Evolutionary conservation across 2,329 filamentous ascomycete genomes (phyloP).

Genomic region (Colletotrichum camelliae): DNA sequence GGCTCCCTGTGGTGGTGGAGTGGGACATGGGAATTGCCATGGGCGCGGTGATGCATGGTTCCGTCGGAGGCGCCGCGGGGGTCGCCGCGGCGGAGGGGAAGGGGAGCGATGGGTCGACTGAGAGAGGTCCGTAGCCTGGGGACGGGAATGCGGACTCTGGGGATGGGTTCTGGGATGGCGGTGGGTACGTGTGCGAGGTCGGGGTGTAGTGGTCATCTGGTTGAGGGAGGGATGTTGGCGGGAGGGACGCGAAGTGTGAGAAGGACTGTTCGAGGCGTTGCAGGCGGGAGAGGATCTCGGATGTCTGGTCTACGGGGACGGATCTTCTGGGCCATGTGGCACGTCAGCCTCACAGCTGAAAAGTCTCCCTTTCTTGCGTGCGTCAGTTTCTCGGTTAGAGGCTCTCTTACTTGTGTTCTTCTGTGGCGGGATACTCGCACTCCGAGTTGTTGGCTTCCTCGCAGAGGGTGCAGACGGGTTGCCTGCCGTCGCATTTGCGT

Average conservation of each 20-base stretch:
- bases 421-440: background rate
- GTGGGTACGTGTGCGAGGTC: background rate
- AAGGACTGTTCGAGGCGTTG: background rate
- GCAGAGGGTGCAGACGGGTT: background rate
- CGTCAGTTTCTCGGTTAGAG: fast-evolving
- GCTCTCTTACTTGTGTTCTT: background rate
- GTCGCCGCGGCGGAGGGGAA: background rate
- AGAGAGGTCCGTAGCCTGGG: background rate
- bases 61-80: background rate
- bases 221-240: background rate
- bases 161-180: background rate
- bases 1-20: background rate
- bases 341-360: background rate
- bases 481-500: background rate
- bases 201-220: background rate
- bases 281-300: background rate
- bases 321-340: background rate
- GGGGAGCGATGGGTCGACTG: background rate
- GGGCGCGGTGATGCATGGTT: background rate
- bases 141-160: background rate
- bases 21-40: background rate
- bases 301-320: background rate
- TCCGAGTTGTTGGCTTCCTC: background rate
- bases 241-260: background rate
- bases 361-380: background rate